Base-by-base conservation (phyloP, 306 rosid species). In the Dicorynia guianensis region DNA sequence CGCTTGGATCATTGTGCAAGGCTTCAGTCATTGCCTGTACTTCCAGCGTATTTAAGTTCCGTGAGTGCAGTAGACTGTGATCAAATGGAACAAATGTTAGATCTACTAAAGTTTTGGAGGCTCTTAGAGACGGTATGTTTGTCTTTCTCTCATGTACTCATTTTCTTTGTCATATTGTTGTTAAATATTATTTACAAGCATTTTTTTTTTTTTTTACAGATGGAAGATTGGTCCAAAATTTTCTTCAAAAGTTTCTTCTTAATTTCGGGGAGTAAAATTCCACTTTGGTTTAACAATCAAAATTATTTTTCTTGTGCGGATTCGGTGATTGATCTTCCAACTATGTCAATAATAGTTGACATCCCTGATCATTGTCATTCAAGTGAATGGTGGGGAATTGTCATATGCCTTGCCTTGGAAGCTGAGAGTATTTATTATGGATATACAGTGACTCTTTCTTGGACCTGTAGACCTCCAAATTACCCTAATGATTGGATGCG, bases 281-380 rank as follows among this genome's bases (percentile, higher is more conserved):
- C 71, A 63, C 40, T 34, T 12, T 74, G 63, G 79, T 74, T 74
- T 50, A 13, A 74, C 54, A 74, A 74, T 50, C 79, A 74, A 74
- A 42, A 62, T 11, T 50, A 4, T 17, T 0, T 8, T 63, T 20
- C 12, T 25, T 25, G 2, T 25, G 2, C 1, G 30, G 30, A 46
- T 46, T 0, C 4, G 3, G 2, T 8, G 3, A 3, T 25, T 25
- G 30, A 9, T 46, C 11, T 9, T 0, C 30, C 30, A 25, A 1
- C 1, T 25, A 4, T 46, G 11, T 6, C 52, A 46, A 74, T 74
- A 35, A 38, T 18, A 46, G 63, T 74, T n/a, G 60, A 74, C 38
- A 59, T 74, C 50, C 62, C 77, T 4, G 12, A 60, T 2, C 5
- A 35, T 6, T 35, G 11, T 49, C 19, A 59, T 39, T 17, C 18